Percentiles rank a stretch among this genome's conserved stretches.
phyloP scores from a whole-genome alignment of 2,329 filamentous ascomycete genomes.

The Verticillium nubilum region DNA sequence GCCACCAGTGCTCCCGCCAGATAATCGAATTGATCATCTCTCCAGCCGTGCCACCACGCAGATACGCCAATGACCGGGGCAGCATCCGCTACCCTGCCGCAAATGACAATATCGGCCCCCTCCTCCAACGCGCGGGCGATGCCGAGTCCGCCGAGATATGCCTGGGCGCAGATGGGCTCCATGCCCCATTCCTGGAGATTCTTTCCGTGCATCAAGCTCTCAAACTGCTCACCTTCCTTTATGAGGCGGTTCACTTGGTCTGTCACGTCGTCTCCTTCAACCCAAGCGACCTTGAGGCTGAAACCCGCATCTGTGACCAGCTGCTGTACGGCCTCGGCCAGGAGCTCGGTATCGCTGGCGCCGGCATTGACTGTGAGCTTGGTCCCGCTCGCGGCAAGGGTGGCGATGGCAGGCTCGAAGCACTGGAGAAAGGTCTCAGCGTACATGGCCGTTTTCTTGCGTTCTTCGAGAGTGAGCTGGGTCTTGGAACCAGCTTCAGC shows the following conservation, averaged over 20 bases:
- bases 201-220: conserved; percentile 14
- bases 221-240: conserved; percentile 18
- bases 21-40: conserved; percentile 12
- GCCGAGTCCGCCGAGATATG: conserved; percentile 30
- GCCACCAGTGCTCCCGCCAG: conserved; percentile 15
- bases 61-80: conserved; percentile 45
- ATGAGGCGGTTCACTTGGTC: conserved; percentile 11
- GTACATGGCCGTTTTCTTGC: conserved; percentile 14
- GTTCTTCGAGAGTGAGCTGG: conserved; percentile 8
- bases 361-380: conserved; percentile 1
- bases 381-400: conserved; percentile 11
- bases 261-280: conserved; percentile 14
- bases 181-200: conserved; percentile 17
- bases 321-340: not conserved
- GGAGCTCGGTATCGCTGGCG: conserved; percentile 1
- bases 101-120: conserved; percentile 16
- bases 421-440: conserved; percentile 21
- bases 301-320: conserved; percentile 17
- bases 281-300: conserved; percentile 21
- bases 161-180: conserved; percentile 13
- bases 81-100: conserved; percentile 31
- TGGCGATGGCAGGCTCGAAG: conserved; percentile 2
- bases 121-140: conserved; percentile 6
- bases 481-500: not conserved
- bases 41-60: conserved; percentile 23